Percentiles rank a stretch among this genome's conserved stretches.
phyloP scores from a whole-genome alignment of 1,284 basidiomycete species.

The Pseudozyma pruni region DNA sequence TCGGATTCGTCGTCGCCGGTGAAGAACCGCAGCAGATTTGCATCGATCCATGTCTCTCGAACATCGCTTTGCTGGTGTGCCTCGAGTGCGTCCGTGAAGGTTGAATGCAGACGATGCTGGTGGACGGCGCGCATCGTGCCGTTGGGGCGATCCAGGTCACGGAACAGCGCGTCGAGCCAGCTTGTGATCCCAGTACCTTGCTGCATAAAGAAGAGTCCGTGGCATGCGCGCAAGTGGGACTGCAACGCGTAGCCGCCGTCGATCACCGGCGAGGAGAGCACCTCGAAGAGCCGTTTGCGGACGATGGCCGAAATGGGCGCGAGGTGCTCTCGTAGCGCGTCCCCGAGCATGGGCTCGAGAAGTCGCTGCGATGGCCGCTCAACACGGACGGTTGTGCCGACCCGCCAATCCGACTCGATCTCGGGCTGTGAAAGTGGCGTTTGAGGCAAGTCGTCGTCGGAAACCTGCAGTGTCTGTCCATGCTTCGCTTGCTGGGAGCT shows the following conservation, averaged over 20 bases:
- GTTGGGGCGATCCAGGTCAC: slow-evolving; percentile 26
- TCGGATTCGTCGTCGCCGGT: slow-evolving; percentile 15
- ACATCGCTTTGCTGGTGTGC: slow-evolving; percentile 4
- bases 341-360: slow-evolving; percentile 34
- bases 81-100: slow-evolving; percentile 34
- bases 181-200: slow-evolving; percentile 39
- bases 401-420: slow-evolving; percentile 10
- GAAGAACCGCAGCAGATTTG: slow-evolving; percentile 28
- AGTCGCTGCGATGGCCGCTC: slow-evolving; percentile 14
- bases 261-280: slow-evolving; percentile 17
- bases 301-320: slow-evolving; percentile 38
- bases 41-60: slow-evolving; percentile 34
- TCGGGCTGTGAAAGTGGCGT: slow-evolving; percentile 31
- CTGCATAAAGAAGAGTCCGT: slow-evolving; percentile 47
- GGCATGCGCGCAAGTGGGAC: slow-evolving; percentile 29
- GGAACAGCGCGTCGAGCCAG: slow-evolving; percentile 39
- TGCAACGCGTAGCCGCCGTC: slow-evolving; percentile 41
- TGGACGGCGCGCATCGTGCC: slow-evolving; percentile 19
- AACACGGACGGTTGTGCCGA: background rate
- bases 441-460: slow-evolving; percentile 5
- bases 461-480: background rate
- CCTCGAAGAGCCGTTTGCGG: slow-evolving; percentile 38
- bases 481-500: background rate
- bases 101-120: slow-evolving; percentile 26
- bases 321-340: slow-evolving; percentile 34